These are phyloP conservation scores for Yarrowia sp. DNA, from an alignment of 805 yeast species.

Conservation along the genomic window DNA sequence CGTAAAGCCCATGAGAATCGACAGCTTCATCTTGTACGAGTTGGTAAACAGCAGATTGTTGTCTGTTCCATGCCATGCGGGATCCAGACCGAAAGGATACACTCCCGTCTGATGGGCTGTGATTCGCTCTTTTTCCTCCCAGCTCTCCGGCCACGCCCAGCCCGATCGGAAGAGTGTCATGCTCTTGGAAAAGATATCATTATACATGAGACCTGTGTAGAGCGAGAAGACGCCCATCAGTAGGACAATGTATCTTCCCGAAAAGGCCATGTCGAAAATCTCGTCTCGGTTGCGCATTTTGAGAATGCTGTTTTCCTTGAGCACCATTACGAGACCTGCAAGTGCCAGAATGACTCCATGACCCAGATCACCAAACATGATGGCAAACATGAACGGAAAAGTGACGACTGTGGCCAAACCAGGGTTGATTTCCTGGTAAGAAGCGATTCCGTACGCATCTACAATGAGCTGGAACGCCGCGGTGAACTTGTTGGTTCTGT, in stretches of 20 bases:
- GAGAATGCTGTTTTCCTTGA: slow-evolving; percentile 65
- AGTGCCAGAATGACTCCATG: slow-evolving; percentile 82
- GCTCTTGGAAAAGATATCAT: slow-evolving; percentile 88
- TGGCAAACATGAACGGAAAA: slow-evolving; percentile 97
- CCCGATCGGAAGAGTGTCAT: slow-evolving; percentile 84
- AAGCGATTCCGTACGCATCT: slow-evolving; percentile 92
- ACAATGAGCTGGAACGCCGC: slow-evolving; percentile 87
- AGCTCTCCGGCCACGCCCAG: slow-evolving; percentile 82
- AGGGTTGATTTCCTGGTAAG: slow-evolving; percentile 92
- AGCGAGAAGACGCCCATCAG: slow-evolving; percentile 96
- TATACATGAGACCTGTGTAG: slow-evolving; percentile 90
- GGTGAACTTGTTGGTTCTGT: slow-evolving; percentile 87
- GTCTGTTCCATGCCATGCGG: slow-evolving; percentile 97
- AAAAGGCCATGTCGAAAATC: slow-evolving; percentile 91
- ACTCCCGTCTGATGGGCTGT: slow-evolving; percentile 60
- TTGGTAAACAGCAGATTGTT: slow-evolving; percentile 84
- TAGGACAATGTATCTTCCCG: slow-evolving; percentile 85
- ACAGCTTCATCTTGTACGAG: slow-evolving; percentile 95
- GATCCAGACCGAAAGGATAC: slow-evolving; percentile 85
- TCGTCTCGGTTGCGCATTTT: slow-evolving; percentile 70
- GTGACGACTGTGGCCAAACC: slow-evolving; percentile 92
- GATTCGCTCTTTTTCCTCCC: slow-evolving; percentile 64
- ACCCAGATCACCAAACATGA: slow-evolving; percentile 98
- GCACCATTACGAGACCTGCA: slow-evolving; percentile 66
- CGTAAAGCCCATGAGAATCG: slow-evolving; percentile 87